phyloP scores from a whole-genome alignment of 1,284 basidiomycete genomes.

The Cutaneotrichosporon mucoides region DNA sequence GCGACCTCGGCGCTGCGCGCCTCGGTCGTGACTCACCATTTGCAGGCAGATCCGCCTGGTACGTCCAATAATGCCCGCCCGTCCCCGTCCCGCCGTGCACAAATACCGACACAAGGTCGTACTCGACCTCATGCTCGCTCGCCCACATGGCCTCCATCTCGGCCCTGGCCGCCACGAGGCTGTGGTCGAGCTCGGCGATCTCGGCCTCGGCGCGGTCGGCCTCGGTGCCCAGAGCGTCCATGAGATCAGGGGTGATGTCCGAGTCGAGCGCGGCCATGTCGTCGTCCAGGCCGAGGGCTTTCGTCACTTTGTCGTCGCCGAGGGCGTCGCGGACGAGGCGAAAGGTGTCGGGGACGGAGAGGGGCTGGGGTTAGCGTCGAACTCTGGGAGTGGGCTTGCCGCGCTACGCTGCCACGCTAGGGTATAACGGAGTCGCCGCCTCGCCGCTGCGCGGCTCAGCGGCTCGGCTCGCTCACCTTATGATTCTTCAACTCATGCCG shows the following conservation, averaged over 20 bases:
- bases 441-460: too few relatives aligned
- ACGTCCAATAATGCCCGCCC: conserved; percentile 49
- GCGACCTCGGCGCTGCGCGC: too few relatives aligned
- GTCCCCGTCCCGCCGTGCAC: conserved; percentile 76
- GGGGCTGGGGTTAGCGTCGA: conserved; percentile 14
- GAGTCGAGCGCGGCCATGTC: conserved; percentile 50
- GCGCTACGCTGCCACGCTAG: too few relatives aligned
- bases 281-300: conserved; percentile 2
- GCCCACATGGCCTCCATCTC: conserved; percentile 75
- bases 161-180: conserved; percentile 59
- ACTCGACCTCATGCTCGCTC: conserved; percentile 63
- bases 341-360: conserved; percentile 34
- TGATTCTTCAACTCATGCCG: conserved; percentile 61
- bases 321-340: conserved; percentile 31
- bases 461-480: conserved; percentile 2
- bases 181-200: conserved; percentile 59
- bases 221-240: conserved; percentile 52
- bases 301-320: conserved; percentile 40
- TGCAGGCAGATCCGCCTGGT: conserved; percentile 45
- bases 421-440: too few relatives aligned
- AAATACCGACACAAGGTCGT: conserved; percentile 92
- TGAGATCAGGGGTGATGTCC: conserved; percentile 28
- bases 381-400: too few relatives aligned
- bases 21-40: conserved; percentile 30
- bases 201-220: conserved; percentile 58